Evolutionary conservation across 306 rosid genomes (phyloP).

Genomic region (Acmispon strigosus): DNA sequence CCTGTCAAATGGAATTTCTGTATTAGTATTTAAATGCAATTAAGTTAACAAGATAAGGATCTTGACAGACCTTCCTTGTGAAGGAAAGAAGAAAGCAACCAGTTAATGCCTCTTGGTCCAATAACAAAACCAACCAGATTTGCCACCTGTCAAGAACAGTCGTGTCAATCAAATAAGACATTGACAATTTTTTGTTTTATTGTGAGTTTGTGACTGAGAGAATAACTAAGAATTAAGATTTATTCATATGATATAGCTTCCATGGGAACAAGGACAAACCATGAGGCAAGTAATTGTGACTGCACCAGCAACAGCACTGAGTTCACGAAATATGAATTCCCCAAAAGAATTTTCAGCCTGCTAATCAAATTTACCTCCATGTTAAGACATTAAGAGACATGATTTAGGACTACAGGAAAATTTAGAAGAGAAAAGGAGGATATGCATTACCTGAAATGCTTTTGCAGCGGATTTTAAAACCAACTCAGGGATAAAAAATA

Average conservation of each 20-base stretch:
- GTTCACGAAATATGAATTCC: conserved; percentile 59
- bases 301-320: conserved; percentile 81
- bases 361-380: conserved; percentile 1
- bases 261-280: conserved; percentile 39
- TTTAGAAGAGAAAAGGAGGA: not conserved
- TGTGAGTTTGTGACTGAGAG: too few species aligned
- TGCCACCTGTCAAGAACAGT: conserved; percentile 56
- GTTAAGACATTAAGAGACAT: conserved; percentile 18
- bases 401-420: not conserved
- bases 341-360: conserved; percentile 63
- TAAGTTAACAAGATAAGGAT: not conserved
- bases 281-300: conserved; percentile 84
- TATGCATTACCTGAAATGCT: conserved; percentile 56
- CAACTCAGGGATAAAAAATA: conserved; percentile 85
- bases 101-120: conserved; percentile 72
- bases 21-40: conserved; percentile 1
- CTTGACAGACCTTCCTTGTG: conserved; percentile 53
- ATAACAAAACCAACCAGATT: conserved; percentile 91
- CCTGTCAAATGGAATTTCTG: conserved; percentile 42
- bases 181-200: not conserved
- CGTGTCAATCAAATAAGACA: not conserved
- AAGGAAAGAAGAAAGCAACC: conserved; percentile 69
- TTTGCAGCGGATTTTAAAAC: conserved; percentile 65
- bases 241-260: not conserved
- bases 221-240: not conserved